Conservation (phyloP, 2,329 filamentous ascomycete species). For the Botrytis cinerea region DNA sequence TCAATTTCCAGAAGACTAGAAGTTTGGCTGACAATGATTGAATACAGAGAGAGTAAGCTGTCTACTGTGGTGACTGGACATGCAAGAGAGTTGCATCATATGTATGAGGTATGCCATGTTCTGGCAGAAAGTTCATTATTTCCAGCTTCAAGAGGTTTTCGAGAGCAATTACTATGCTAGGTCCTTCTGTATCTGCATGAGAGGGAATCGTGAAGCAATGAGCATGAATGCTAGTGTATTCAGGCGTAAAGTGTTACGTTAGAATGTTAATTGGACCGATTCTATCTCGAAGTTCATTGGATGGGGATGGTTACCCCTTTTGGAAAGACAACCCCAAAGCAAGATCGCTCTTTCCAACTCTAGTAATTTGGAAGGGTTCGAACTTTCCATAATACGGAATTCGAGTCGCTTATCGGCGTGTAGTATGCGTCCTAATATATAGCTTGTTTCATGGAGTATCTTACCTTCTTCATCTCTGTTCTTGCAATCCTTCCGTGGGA, state of each 20-base stretch:
- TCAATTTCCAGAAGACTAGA: neutral
- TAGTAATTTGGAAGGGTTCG: neutral
- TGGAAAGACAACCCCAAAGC: slow-evolving; percentile 7
- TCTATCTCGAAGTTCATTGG: neutral
- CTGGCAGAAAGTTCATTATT: neutral
- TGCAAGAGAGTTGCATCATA: neutral
- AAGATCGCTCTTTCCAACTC: slow-evolving; percentile 7
- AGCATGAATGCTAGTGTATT: neutral
- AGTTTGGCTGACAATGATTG: slow-evolving; percentile 2
- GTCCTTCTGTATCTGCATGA: neutral
- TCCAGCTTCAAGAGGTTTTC: neutral
- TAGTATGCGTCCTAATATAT: neutral
- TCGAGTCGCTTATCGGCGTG: neutral
- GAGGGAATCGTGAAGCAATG: neutral
- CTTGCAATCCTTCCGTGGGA: neutral
- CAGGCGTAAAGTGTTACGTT: neutral
- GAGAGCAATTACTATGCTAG: neutral
- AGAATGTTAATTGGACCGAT: neutral
- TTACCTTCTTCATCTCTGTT: neutral
- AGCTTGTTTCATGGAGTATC: slow-evolving; percentile 2
- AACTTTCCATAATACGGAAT: neutral
- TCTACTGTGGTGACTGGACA: neutral
- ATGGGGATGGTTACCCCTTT: neutral
- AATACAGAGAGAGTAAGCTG: neutral
- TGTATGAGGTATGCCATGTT: slow-evolving; percentile 4